Base-by-base conservation (phyloP, 305 asterid species). In the Plantago rigida region DNA sequence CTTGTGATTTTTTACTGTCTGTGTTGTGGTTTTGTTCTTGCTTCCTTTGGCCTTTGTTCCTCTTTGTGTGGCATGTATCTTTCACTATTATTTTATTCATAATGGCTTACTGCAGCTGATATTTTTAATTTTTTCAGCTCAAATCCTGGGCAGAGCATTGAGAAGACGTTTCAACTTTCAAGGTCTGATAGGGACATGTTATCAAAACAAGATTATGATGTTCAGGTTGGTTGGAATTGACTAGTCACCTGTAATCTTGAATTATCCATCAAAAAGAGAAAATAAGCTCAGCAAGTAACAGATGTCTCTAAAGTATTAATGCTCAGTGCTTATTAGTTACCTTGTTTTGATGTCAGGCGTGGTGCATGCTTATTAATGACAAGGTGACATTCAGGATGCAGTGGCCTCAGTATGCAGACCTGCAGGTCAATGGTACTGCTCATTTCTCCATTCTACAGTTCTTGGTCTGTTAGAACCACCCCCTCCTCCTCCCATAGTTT, bases 311-410 rank as follows among this genome's bases (percentile, higher is more conserved):
- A 8, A 36, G 10, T 6, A 1, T 6, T 36, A 5, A 36, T 36
- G 44, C 9, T 36, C 6, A 36, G 1, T 36, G 10, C 39, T 31
- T 31, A 22, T 22, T 22, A 51, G 29, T 49, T 56, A 7, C 11
- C 9, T 7, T 36, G 44, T 8, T 36, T 6, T 5, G 9, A 8
- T 31, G 39, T 61, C 67, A 93, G 99, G 99, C 91, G 12, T 93
- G 99, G 99, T 87, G 96, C 84, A 93, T 93, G 95, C 97, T 93
- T 74, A 88, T 93, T 56, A 93, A 85, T 67, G 99, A 93, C 86
- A 89, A 93, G 87, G 99, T 89, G 70, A 71, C 80, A 14, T 93
- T 89, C 76, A 84, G 97, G 83, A 89, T 93, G 97, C 99, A 93
- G 77, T 93, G 97, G 99, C 99, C 97, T 64, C 97, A 82, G 48